Percentiles rank a stretch among this genome's conserved stretches.
phyloP scores from a whole-genome alignment of 768 basidiomycete genomes.

The Serendipita sp. region DNA sequence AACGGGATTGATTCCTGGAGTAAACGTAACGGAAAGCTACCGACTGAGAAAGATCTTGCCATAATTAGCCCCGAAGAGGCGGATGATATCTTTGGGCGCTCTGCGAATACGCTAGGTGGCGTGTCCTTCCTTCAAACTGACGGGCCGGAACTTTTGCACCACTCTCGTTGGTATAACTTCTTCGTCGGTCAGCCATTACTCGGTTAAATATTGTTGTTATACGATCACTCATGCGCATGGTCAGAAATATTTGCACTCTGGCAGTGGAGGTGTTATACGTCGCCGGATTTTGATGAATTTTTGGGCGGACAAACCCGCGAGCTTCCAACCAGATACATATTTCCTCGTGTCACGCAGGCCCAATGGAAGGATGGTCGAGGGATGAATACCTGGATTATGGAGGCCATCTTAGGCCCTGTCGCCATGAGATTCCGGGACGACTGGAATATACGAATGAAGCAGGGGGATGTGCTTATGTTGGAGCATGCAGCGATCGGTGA shows the following conservation, averaged over 20 bases:
- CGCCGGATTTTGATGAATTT: background rate
- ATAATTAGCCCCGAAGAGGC: constrained; percentile 62
- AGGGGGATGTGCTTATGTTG: constrained; percentile 56
- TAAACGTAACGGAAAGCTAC: constrained; percentile 30
- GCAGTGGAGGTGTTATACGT: constrained; percentile 1
- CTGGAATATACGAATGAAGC: constrained; percentile 62
- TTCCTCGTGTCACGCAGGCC: constrained; percentile 52
- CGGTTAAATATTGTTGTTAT: background rate
- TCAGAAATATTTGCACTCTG: background rate
- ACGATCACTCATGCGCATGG: background rate
- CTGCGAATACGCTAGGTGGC: background rate
- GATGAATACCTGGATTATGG: constrained; percentile 81
- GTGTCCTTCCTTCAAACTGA: background rate
- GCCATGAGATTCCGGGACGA: constrained; percentile 69
- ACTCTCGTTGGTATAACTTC: background rate
- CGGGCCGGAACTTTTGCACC: background rate
- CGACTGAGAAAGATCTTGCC: constrained; percentile 62
- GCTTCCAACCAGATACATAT: constrained; percentile 47
- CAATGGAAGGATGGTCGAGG: constrained; percentile 83
- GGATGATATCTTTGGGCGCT: constrained; percentile 41
- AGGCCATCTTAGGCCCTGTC: constrained; percentile 63
- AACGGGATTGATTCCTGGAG: constrained; percentile 45
- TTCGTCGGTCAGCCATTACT: background rate
- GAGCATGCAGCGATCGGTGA: constrained; percentile 79
- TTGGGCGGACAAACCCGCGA: background rate